Evolutionary conservation across 192 early-diverging fungal genomes (phyloP), one percentile per base, ranked within the genome.

Genomic region (Coemansia sp.): DNA sequence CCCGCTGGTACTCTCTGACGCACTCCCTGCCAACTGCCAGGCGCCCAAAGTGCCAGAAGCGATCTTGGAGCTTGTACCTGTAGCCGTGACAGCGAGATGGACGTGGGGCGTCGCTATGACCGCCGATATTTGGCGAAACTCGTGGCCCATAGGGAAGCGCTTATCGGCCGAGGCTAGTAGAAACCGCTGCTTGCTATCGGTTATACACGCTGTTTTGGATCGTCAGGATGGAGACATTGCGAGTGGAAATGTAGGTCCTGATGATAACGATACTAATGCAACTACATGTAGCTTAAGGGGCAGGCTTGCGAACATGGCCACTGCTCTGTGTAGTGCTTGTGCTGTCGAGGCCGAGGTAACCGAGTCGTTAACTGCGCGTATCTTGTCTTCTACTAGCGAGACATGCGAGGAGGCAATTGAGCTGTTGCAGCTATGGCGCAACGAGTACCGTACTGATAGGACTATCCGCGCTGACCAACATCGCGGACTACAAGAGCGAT

Each of bases 91-190:
- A 12, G 63, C 45, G 32, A 63, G 21, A 2, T 80, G 77, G 77
- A 68, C 68, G 29, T 80, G 77, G 77, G 57, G 64, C 9, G 77
- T 80, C 55, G 77, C 77, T 39, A 50, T 72, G 2, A 64, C 69
- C 5, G 39, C 55, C 3, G 73, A 72, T 5, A 19, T 61, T 36
- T 80, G 77, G 77, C 64, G 44, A 19, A 34, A 48, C 6, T 4
- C 23, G 15, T 80, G 77, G 77, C 77, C 77, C 2, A 41, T 75
- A 21, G 77, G 77, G 29, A 80, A 72, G 66, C 69, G 73, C 3
- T 50, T 80, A 15, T 63, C 73, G 21, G 66, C 77, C 10, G 77
- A 80, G 41, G 69, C 70, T 2, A 64, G 68, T 10, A 53, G 77
- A 31, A 80, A 72, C 59, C 77, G 73, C 25, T 63, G 53, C 1